Percentiles rank a stretch among this genome's conserved stretches.
Evolutionary conservation across 169 alveolate species (phyloP).

Genomic region (Hammondia hammondi): DNA sequence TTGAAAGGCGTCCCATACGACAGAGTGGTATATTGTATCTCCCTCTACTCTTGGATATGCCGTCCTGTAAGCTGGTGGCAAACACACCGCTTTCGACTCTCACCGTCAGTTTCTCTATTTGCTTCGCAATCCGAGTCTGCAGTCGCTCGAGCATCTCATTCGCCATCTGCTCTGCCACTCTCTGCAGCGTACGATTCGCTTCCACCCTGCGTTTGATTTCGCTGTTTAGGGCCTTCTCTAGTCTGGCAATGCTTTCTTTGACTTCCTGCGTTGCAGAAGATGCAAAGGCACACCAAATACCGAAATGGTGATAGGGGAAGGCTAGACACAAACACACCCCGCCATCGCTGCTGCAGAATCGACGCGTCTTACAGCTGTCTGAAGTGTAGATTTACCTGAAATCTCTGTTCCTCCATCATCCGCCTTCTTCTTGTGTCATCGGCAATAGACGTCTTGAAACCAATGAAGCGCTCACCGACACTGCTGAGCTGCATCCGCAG

Average conservation of each 20-base stretch:
- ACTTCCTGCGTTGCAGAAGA: constrained; percentile 44
- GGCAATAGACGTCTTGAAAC: constrained; percentile 66
- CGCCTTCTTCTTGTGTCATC: constrained; percentile 65
- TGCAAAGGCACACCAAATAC: neutral
- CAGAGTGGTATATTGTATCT: no score
- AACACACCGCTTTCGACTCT: neutral
- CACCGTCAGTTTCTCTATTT: constrained; percentile 68
- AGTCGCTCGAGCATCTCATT: constrained; percentile 73
- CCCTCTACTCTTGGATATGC: no score
- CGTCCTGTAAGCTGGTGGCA: no score
- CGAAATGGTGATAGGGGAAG: neutral
- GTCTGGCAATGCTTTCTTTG: constrained; percentile 52
- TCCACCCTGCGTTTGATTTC: constrained; percentile 72
- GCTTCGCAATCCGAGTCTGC: constrained; percentile 62
- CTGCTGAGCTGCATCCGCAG: constrained; percentile 69
- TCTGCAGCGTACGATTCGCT: constrained; percentile 68
- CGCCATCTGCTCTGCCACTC: constrained; percentile 71
- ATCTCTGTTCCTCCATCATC: constrained; percentile 63
- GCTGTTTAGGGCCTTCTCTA: constrained; percentile 68
- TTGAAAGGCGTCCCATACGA: no score
- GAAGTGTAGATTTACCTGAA: constrained; percentile 41
- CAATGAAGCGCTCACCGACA: constrained; percentile 71
- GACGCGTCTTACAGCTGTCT: neutral
- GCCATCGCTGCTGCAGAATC: neutral
- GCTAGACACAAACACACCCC: neutral